These are phyloP conservation scores for Papiliotrema nemorosa DNA, from an alignment of 1,284 basidiomycete genomes.

Conservation along the genomic window DNA sequence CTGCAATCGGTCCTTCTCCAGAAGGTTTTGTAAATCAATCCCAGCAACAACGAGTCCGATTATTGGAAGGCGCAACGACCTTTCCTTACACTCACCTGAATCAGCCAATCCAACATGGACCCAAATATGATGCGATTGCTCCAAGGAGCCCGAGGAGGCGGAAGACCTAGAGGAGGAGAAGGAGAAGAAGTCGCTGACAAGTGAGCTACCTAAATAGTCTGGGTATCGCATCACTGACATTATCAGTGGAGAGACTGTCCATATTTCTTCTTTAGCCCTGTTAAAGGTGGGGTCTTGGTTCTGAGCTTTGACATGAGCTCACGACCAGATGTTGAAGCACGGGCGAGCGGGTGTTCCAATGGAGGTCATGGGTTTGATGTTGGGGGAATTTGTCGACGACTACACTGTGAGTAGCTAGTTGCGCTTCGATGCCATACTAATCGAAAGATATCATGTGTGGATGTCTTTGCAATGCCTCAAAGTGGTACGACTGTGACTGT, in stretches of 20 bases:
- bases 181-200: conserved; percentile 47
- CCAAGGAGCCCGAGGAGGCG: conserved; percentile 11
- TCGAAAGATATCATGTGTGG: conserved; percentile 70
- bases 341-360: conserved; percentile 98
- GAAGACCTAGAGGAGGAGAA: conserved; percentile 10
- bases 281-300: conserved; percentile 64
- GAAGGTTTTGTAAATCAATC: no score
- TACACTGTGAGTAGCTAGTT: conserved; percentile 65
- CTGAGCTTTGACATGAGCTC: background rate
- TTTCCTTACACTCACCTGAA: background rate
- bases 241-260: conserved; percentile 85
- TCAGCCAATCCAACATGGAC: conserved; percentile 12
- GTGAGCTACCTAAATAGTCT: conserved; percentile 19
- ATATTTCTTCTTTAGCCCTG: conserved; percentile 89
- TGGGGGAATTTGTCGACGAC: conserved; percentile 98
- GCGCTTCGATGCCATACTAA: background rate
- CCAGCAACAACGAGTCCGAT: no score
- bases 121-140: conserved; percentile 16
- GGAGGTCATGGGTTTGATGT: conserved; percentile 99
- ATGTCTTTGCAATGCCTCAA: conserved; percentile 99
- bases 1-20: no score
- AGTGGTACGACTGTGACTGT: conserved; percentile 98
- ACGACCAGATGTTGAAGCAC: conserved; percentile 91
- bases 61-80: no score
- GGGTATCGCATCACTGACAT: background rate